Base-by-base conservation (phyloP, 2,329 filamentous ascomycete species). In the Fusarium staphyleae region DNA sequence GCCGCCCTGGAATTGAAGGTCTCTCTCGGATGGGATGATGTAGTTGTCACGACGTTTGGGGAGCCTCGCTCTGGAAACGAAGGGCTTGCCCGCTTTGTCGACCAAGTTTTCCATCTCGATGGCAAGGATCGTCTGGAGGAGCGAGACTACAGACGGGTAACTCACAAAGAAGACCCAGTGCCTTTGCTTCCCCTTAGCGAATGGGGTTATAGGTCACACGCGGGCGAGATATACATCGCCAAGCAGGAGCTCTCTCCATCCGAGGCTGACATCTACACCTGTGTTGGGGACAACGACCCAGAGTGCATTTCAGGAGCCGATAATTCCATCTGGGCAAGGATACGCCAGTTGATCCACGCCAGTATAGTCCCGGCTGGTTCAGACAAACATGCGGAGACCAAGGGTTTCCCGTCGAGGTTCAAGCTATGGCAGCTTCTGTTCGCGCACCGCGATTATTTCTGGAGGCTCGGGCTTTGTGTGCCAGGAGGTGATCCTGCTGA, bases 391-490 rank as follows among this genome's bases (percentile, higher is more conserved):
- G 48, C 55, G 16, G 48, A 61, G 32, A 52, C 56, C 15, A 60
- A 87, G 12, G 87, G 74, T 79, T 83, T 77, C 73, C 87, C 66
- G 69, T 81, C 62, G 67, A 72, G 83, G 73, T 72, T 93, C 66
- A 90, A 88, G 72, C 81, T 96, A n/a, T 96, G 93, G 91, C 86
- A 96, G 74, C 77, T 97, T 7, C 88, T 98, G 69, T 96, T 96
- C 73, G 90, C 93, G 1, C 95, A 99, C 75, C 80, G 95, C 32
- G 95, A 99, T 75, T 99, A 99, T 73, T 98, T 99, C 74, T 96
- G 91, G 90, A 82, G 95, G 50, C 74, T 99, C 46, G 95, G 95
- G 0, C 77, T 98, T 26, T 99, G 95, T 75, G 79, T 97, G 2
- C 93, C 93, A 0, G 89, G 89, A 11, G 89, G 90, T 11, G 87